Base-by-base conservation (phyloP, 2,329 filamentous ascomycete genomes). In the Gaeumannomyces sp. region DNA sequence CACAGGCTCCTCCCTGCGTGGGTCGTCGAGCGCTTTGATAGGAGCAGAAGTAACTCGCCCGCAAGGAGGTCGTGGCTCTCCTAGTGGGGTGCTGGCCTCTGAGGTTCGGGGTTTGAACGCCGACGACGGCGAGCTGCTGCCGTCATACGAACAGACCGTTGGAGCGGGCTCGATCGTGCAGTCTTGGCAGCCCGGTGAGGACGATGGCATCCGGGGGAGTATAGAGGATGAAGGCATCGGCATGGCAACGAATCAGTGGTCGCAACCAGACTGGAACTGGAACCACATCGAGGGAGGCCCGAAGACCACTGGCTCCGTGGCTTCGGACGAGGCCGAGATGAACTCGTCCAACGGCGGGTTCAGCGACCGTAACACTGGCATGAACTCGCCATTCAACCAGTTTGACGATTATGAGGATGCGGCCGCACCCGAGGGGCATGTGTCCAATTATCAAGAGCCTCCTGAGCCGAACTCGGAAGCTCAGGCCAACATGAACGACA, bases 11-110 rank as follows among this genome's bases (percentile, higher is more conserved):
- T 94, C 89, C 88, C 89, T 81, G 83, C 88, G 81, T 94, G 92
- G 91, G 85, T 94, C 88, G 89, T 91, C 91, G 91, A 92, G 89
- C 90, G 89, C 85, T 85, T 91, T 85, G 84, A 83, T 76, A 84
- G 87, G 82, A 91, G 88, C 82, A 85, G 90, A 78, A 92, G 89
- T 82, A 88, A 86, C 77, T 90, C 88, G 77, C 86, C 88, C 74
- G 82, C 83, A 74, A 79, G 84, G 76, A 83, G 83, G 78, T 82
- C 83, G 74, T 87, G 84, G 85, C 83, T 83, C 78, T 77, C 80
- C 73, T 76, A 80, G 72, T 69, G 73, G 73, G 68, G 73, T 25
- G 50, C 28, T 28, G 38, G 60, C 27, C 38, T 45, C 60, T 45
- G 60, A 62, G 27, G 22, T 22, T 53, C 22, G 19, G 45, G 45